These are phyloP conservation scores for Boletus subparvulus DNA, from an alignment of 768 basidiomycete genomes.

Conservation along the genomic window DNA sequence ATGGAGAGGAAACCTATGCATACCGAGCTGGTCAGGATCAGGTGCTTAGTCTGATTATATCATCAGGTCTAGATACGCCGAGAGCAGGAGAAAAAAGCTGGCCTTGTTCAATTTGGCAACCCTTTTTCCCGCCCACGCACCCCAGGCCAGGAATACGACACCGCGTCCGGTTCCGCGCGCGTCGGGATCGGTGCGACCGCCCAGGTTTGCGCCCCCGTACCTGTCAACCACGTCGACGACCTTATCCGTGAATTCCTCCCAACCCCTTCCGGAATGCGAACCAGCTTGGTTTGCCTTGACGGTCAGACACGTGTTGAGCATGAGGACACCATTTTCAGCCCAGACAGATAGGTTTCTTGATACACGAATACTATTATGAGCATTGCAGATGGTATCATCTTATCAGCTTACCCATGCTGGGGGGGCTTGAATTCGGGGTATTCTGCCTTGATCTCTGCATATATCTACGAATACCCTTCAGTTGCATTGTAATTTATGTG, in stretches of 20 bases:
- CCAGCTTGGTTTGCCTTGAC: constrained; percentile 73
- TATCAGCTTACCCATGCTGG: constrained; percentile 70
- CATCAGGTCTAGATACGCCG: constrained; percentile 20
- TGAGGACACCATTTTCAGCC: constrained; percentile 84
- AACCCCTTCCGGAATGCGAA: constrained; percentile 83
- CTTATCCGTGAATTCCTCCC: constrained; percentile 88
- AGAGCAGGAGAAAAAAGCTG: constrained; percentile 16
- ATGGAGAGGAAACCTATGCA: constrained; percentile 33
- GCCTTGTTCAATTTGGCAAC: constrained; percentile 77
- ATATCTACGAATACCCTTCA: constrained; percentile 57
- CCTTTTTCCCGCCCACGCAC: constrained; percentile 80
- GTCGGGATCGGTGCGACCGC: constrained; percentile 35
- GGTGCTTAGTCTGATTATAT: constrained; percentile 64
- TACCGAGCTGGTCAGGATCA: constrained; percentile 75
- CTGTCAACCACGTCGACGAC: constrained; percentile 76
- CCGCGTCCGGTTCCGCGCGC: constrained; percentile 63
- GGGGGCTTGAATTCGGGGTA: constrained; percentile 79
- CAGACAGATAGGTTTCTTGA: constrained; percentile 74
- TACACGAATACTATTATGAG: constrained; percentile 2
- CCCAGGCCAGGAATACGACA: constrained; percentile 89
- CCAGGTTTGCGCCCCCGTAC: constrained; percentile 72
- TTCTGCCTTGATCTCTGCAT: constrained; percentile 80
- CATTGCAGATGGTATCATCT: constrained; percentile 7
- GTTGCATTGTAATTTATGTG: constrained; percentile 6
- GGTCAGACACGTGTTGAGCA: constrained; percentile 91